phyloP scores from a whole-genome alignment of 1,284 basidiomycete genomes.

The Ceratobasidium sp. region DNA sequence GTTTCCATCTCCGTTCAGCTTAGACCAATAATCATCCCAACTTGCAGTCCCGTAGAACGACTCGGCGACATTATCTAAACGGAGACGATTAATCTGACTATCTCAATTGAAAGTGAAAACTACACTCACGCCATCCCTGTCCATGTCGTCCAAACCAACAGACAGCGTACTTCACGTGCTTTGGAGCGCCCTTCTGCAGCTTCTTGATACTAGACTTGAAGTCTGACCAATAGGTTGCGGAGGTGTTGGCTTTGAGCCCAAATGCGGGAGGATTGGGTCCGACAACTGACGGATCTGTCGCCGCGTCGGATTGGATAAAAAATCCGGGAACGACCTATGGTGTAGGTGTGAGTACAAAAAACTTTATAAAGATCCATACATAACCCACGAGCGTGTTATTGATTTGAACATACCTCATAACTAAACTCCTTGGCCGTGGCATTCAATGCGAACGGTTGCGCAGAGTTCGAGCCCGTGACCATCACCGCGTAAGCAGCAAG shows the following conservation, averaged over 20 bases:
- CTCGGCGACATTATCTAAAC: conserved; percentile 78
- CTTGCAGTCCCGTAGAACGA: conserved; percentile 76
- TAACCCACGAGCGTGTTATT: neutral
- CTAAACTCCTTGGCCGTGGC: conserved; percentile 19
- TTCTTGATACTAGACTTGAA: conserved; percentile 62
- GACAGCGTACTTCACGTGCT: conserved; percentile 68
- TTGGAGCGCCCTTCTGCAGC: conserved; percentile 63
- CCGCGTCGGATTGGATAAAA: conserved; percentile 56
- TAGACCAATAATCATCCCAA: conserved; percentile 70
- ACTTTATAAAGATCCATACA: neutral
- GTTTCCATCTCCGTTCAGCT: conserved; percentile 76
- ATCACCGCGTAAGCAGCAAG: neutral
- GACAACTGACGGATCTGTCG: conserved; percentile 51
- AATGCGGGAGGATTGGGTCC: conserved; percentile 67
- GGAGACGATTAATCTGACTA: conserved; percentile 12
- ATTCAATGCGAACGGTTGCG: neutral
- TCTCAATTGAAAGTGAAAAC: neutral
- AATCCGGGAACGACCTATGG: conserved; percentile 58
- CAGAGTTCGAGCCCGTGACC: neutral
- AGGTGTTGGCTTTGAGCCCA: conserved; percentile 67
- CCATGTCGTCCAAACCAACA: conserved; percentile 79
- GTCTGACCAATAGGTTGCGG: conserved; percentile 66
- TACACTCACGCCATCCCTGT: conserved; percentile 72
- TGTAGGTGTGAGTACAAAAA: neutral
- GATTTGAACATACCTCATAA: conserved; percentile 20